Percentiles rank a stretch among this genome's conserved stretches.
Conservation (phyloP, 257 asterid species). For the Capsicum pubescens region DNA sequence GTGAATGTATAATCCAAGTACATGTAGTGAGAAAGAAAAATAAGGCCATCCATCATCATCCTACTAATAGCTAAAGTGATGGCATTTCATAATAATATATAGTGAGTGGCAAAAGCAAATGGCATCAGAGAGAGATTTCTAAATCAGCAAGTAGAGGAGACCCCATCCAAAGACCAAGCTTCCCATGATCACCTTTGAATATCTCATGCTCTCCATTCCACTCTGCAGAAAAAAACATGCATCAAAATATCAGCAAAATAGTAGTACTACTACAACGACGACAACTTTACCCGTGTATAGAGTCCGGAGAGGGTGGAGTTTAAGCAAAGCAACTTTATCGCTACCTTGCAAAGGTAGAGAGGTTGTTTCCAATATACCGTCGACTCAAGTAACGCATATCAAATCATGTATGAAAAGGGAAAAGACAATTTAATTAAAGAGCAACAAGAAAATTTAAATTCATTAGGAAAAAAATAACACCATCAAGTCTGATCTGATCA, state of each 20-base stretch:
- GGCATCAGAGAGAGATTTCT: conserved; percentile 30
- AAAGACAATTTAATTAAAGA: background rate
- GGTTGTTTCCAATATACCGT: no score
- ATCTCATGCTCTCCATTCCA: conserved; percentile 52
- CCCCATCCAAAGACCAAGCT: conserved; percentile 58
- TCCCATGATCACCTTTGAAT: conserved; percentile 43
- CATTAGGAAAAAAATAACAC: background rate
- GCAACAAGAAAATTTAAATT: background rate
- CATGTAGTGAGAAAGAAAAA: conserved; percentile 35
- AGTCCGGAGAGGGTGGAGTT: no score
- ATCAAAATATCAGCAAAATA: background rate
- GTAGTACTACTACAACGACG: no score
- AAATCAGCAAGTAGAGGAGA: conserved; percentile 42
- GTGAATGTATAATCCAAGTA: conserved; percentile 50
- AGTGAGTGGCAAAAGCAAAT: background rate
- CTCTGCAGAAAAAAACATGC: conserved; percentile 52
- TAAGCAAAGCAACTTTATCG: no score
- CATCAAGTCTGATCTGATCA: background rate
- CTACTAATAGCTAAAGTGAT: conserved; percentile 34
- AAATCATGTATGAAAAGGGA: no score
- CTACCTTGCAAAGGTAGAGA: no score
- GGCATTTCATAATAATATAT: conserved; percentile 27
- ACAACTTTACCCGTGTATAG: no score
- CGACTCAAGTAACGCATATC: no score
- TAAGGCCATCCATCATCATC: conserved; percentile 33